phyloP scores from a whole-genome alignment of 2,329 filamentous ascomycete genomes.

The Stagonosporopsis cucurbitacearum region DNA sequence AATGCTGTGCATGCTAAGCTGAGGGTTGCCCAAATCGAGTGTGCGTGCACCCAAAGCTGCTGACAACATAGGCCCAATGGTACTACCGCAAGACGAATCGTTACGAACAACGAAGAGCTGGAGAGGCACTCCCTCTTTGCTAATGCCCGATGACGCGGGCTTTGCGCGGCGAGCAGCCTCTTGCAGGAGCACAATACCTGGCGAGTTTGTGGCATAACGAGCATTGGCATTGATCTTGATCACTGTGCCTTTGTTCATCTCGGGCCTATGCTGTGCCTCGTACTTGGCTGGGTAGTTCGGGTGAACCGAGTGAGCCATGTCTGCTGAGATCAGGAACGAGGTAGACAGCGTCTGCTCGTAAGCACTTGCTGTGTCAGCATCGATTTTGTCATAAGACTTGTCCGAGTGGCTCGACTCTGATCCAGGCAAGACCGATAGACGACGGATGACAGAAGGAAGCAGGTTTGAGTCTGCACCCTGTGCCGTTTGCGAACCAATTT shows the following conservation, averaged over 20 bases:
- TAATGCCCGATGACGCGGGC: conserved; percentile 51
- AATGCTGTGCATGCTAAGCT: conserved; percentile 96
- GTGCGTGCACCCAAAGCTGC: conserved; percentile 86
- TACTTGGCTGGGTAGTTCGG: conserved; percentile 95
- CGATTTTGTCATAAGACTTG: conserved; percentile 68
- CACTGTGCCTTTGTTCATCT: conserved; percentile 95
- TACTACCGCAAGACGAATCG: conserved; percentile 92
- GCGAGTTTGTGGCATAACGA: conserved; percentile 94
- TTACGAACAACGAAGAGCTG: conserved; percentile 97
- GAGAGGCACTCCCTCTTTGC: conserved; percentile 75
- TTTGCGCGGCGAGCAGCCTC: conserved; percentile 75
- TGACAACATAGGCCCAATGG: conserved; percentile 95
- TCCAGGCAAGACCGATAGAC: conserved; percentile 79
- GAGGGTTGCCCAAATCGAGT: conserved; percentile 90
- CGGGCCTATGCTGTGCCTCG: conserved; percentile 85
- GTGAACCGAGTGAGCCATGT: conserved; percentile 97
- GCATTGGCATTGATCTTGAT: conserved; percentile 99
- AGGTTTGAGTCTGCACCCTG: conserved; percentile 95
- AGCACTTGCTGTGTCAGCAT: conserved; percentile 71
- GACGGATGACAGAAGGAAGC: conserved; percentile 83
- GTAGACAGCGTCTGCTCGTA: conserved; percentile 92
- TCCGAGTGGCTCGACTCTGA: conserved; percentile 62
- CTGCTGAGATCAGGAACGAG: conserved; percentile 92
- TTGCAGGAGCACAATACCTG: conserved; percentile 90
- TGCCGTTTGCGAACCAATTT: conserved; percentile 90